Conservation (phyloP, 805 yeast genomes). For the Komagataella populi region DNA sequence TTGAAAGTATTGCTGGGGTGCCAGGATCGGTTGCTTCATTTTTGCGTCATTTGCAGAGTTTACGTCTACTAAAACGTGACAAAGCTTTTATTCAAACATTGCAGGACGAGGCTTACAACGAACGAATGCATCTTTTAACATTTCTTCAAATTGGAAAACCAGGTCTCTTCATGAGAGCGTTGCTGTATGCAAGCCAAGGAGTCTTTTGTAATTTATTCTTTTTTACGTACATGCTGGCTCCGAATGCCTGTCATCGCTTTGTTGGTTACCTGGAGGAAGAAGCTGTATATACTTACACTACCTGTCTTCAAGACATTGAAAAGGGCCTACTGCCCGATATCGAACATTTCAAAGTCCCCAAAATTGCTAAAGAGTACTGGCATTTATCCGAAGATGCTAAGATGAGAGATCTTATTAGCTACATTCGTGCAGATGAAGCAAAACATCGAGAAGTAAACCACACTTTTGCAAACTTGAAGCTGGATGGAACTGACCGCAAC, state of each 20-base stretch:
- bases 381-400: slow-evolving; percentile 35
- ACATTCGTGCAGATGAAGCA: slow-evolving; percentile 65
- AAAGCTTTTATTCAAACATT: slow-evolving; percentile 67
- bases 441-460: slow-evolving; percentile 74
- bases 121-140: slow-evolving; percentile 63
- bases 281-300: slow-evolving; percentile 57
- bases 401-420: slow-evolving; percentile 43
- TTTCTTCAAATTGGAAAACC: slow-evolving; percentile 56
- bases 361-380: slow-evolving; percentile 55
- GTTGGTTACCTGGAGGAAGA: slow-evolving; percentile 73
- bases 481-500: slow-evolving; percentile 38
- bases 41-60: slow-evolving; percentile 51
- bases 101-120: slow-evolving; percentile 66
- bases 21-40: slow-evolving; percentile 72
- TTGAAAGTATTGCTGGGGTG: slow-evolving; percentile 68
- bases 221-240: slow-evolving; percentile 40
- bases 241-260: slow-evolving; percentile 57
- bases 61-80: slow-evolving; percentile 49
- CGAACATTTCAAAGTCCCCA: slow-evolving; percentile 31
- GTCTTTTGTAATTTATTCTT: slow-evolving; percentile 57
- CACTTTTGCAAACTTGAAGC: slow-evolving; percentile 49
- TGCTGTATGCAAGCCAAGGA: slow-evolving; percentile 56
- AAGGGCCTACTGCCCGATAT: slow-evolving; percentile 35
- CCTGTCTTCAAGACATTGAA: slow-evolving; percentile 41
- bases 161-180: slow-evolving; percentile 35